phyloP scores from a whole-genome alignment of 2,329 filamentous ascomycete species.

The Penicillium capsulatum region DNA sequence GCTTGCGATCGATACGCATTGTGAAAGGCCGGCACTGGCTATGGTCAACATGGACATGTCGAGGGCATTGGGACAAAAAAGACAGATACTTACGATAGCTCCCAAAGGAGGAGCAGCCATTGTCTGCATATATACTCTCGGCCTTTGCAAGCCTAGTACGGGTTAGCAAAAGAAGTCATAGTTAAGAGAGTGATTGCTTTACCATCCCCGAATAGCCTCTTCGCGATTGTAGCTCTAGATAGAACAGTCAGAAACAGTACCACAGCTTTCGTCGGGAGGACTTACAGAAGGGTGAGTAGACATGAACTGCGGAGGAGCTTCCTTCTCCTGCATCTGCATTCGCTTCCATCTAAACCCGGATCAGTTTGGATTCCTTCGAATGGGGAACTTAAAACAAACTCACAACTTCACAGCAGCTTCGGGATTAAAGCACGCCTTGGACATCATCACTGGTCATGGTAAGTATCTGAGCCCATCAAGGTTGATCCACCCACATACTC shows the following conservation, averaged over 20 bases:
- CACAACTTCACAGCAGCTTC: slow-evolving; percentile 51
- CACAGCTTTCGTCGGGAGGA: neutral
- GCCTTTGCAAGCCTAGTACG: slow-evolving; percentile 38
- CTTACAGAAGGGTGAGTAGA: slow-evolving; percentile 56
- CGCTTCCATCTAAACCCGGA: slow-evolving; percentile 43
- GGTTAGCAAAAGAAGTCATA: slow-evolving; percentile 7
- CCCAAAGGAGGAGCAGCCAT: slow-evolving; percentile 33
- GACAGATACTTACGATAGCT: slow-evolving; percentile 26
- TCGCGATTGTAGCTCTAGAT: slow-evolving; percentile 50
- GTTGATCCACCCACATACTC: slow-evolving; percentile 28
- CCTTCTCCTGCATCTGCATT: slow-evolving; percentile 48
- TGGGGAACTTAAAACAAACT: slow-evolving; percentile 20
- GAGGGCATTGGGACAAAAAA: neutral
- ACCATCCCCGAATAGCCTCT: slow-evolving; percentile 53
- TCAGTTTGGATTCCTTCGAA: too few relatives aligned
- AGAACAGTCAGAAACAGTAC: slow-evolving; percentile 6
- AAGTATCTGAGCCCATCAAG: slow-evolving; percentile 9
- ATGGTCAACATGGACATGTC: neutral
- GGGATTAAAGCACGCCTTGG: slow-evolving; percentile 58
- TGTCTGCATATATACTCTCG: slow-evolving; percentile 36
- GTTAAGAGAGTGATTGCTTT: slow-evolving; percentile 6
- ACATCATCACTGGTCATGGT: slow-evolving; percentile 54
- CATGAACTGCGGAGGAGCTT: slow-evolving; percentile 52
- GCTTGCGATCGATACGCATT: slow-evolving; percentile 13
- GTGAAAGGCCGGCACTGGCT: slow-evolving; percentile 18